phyloP scores from a whole-genome alignment of 2,329 filamentous ascomycete genomes.

The Pochonia chlamydosporia region DNA sequence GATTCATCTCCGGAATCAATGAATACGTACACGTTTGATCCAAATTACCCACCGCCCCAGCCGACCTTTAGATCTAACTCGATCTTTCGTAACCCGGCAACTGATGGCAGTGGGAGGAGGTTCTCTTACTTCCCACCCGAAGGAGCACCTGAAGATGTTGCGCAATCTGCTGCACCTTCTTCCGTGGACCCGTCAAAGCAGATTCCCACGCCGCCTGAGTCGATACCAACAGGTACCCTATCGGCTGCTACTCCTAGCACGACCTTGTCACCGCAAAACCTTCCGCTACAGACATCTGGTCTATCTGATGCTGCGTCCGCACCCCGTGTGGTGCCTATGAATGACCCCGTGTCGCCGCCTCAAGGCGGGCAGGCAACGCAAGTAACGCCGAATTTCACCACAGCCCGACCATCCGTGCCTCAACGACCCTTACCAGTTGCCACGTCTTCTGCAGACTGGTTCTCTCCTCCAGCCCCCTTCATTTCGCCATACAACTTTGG shows the following conservation, averaged over 20 bases:
- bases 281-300: constrained; percentile 23
- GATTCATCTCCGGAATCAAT: constrained; percentile 50
- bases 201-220: constrained; percentile 40
- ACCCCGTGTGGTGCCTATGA: constrained; percentile 15
- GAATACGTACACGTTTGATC: constrained; percentile 38
- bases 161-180: constrained; percentile 22
- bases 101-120: constrained; percentile 47
- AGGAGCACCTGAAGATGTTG: constrained; percentile 26
- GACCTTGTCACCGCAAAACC: constrained; percentile 31
- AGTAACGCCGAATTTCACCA: constrained; percentile 15
- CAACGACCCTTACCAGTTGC: constrained; percentile 39
- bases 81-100: constrained; percentile 56
- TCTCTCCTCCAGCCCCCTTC: constrained; percentile 45
- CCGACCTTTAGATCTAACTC: constrained; percentile 60
- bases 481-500: constrained; percentile 47
- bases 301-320: constrained; percentile 23
- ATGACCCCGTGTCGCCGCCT: constrained; percentile 26
- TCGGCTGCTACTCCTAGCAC: constrained; percentile 23
- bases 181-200: constrained; percentile 26
- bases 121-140: constrained; percentile 63
- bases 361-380: constrained; percentile 14
- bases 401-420: constrained; percentile 31
- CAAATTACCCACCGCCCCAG: constrained; percentile 36
- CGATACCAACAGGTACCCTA: constrained; percentile 25
- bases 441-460: constrained; percentile 44